Evolutionary conservation across 495 filamentous ascomycete species (phyloP).

Genomic region (Hypoxylon cercidicola): DNA sequence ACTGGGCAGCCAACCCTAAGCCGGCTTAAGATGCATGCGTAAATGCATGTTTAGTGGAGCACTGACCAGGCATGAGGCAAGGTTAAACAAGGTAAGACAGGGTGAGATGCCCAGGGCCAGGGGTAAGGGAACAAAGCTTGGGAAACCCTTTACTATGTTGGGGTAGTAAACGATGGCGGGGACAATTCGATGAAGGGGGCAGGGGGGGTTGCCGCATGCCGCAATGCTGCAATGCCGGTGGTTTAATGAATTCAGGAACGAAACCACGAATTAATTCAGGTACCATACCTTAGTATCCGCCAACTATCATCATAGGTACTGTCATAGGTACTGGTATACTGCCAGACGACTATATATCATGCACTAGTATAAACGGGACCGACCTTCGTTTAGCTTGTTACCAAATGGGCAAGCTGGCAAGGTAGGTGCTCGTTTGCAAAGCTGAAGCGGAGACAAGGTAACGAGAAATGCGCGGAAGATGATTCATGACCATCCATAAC

Average conservation of each 20-base stretch:
- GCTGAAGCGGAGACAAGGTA: slow-evolving; percentile 14
- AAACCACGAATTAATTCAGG: slow-evolving; percentile 13
- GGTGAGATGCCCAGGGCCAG: slow-evolving; percentile 18
- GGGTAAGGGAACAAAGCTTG: slow-evolving; percentile 28
- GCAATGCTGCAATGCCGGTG: slow-evolving; percentile 31
- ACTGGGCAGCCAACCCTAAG: slow-evolving; percentile 36
- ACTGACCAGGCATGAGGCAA: slow-evolving; percentile 4
- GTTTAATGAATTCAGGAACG: slow-evolving; percentile 40
- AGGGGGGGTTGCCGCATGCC: slow-evolving; percentile 26
- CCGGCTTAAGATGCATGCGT: slow-evolving; percentile 41
- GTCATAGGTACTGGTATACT: no score
- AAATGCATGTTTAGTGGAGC: slow-evolving; percentile 41
- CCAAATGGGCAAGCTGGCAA: background rate
- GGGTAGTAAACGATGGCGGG: slow-evolving; percentile 27
- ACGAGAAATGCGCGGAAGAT: background rate
- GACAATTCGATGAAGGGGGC: slow-evolving; percentile 11
- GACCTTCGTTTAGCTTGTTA: slow-evolving; percentile 11
- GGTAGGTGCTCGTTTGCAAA: slow-evolving; percentile 8
- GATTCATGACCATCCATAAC: background rate
- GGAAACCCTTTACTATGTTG: slow-evolving; percentile 28
- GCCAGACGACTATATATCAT: no score
- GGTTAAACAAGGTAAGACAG: slow-evolving; percentile 5
- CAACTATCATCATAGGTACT: no score
- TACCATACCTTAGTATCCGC: slow-evolving; percentile 12
- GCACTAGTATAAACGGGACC: slow-evolving; percentile 18